A percentile compares a stretch with the other conserved stretches of the same genome.
These are phyloP conservation scores for Akebia trifoliata DNA, from an alignment of 164 flowering plant species.

Conservation along the genomic window DNA sequence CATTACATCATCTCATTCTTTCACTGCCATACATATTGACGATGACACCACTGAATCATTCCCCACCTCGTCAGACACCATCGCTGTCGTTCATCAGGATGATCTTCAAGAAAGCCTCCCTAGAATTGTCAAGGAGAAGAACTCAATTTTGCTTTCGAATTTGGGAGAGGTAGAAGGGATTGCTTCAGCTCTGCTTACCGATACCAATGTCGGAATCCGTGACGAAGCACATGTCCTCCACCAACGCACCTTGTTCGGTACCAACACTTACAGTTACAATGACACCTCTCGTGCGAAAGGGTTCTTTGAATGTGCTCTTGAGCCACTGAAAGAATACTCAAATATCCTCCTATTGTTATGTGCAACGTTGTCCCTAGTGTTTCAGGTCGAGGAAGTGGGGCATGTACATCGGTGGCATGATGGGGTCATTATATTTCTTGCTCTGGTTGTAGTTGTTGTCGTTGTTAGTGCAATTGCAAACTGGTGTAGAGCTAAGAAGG, in stretches of 20 bases:
- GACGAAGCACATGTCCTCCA: not conserved
- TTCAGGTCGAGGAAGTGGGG: slow-evolving; percentile 2
- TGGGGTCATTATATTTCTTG: slow-evolving; percentile 1
- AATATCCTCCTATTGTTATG: not conserved
- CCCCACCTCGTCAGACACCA: too few species aligned
- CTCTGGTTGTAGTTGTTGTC: not conserved
- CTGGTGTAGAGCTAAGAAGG: not conserved
- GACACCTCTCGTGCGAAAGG: not conserved
- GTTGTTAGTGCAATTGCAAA: not conserved
- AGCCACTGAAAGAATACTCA: not conserved
- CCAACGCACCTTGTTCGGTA: too few species aligned
- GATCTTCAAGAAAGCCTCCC: not conserved
- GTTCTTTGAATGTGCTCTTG: not conserved
- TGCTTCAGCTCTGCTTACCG: not conserved
- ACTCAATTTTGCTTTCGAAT: not conserved
- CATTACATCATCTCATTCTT: too few species aligned
- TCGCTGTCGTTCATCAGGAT: too few species aligned
- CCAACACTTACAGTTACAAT: too few species aligned
- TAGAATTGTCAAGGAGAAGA: not conserved
- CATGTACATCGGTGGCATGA: not conserved
- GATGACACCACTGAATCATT: too few species aligned
- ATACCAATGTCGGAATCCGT: not conserved
- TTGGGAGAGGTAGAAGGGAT: not conserved
- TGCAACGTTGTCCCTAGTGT: not conserved
- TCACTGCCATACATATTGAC: too few species aligned